Evolutionary conservation across 306 rosid genomes (phyloP), one percentile per base, ranked within the genome.

Genomic region (Benincasa hispida): DNA sequence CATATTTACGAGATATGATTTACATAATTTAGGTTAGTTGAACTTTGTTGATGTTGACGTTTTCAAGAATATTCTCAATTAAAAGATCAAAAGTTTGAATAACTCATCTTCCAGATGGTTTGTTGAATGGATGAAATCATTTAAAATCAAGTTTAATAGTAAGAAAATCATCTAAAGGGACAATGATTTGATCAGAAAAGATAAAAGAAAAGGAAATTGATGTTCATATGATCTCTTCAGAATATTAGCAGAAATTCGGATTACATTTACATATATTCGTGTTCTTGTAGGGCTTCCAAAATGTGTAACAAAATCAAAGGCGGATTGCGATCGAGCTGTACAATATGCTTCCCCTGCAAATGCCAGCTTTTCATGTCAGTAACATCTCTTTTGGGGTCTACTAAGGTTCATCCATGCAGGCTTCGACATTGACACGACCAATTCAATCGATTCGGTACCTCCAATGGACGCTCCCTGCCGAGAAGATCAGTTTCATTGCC

Each of bases 241-340:
- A 68, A 68, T 68, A 68, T 68, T 24, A 21, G 74, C 6, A 5
- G 74, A 67, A 67, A 67, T 22, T 42, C 54, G 53, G 74, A 67
- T 50, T 1, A 50, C 50, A 45, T 45, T 65, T n/a, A 35, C 25
- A 41, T 21, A 67, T 11, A 67, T 37, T 67, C 47, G 19, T 11
- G 34, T 67, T 39, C 74, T 67, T 67, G 12, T 12, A 68, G 54
- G 55, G 34, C 11, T 41, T 68, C 30, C 12, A 35, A 67, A n/a
- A n/a, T 21, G 28, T 21, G 30, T 21, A 39, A 22, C n/a, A 67
- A 39, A 41, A 68, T 68, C 75, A 69, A 72, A 27, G 58, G 76
- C 59, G 59, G 76, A 69, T 72, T 72, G 76, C 32, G 42, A 72
- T 72, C 5, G 58, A 72, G 59, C 76, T 72, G 59, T 47, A 72